Evolutionary conservation across 2,329 filamentous ascomycete genomes (phyloP), one percentile per base, ranked within the genome.

Genomic region (Diaporthe vexans): DNA sequence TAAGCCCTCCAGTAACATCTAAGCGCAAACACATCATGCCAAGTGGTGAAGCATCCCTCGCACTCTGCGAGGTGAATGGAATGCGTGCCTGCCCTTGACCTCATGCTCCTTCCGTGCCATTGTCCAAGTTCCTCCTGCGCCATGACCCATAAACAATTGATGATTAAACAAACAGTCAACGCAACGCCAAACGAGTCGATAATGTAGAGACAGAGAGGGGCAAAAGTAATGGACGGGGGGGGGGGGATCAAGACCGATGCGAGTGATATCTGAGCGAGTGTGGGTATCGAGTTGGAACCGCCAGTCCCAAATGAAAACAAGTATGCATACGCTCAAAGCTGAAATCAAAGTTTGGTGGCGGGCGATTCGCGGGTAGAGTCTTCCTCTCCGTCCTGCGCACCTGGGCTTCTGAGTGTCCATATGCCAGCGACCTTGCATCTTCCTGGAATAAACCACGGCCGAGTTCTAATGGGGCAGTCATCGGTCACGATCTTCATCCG

Each of bases 401-500:
- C 24, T 15, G 63, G 37, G 29, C 29, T 52, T 52, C n/a, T 19
- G 29, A 37, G 63, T 52, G 46, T 52, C 46, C 33, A 67, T 17
- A 5, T 52, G 46, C 46, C 46, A 52, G 46, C 46, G 15, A 19
- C 3, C 26, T 24, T 15, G 61, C 43, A 37, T 24, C 35, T 19
- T 52, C 26, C 48, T 52, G 43, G 9, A n/a, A 15, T 13, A 24
- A 52, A 29, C n/a, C 29, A n/a, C 33, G 21, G 26, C 29, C 35
- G 17, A n/a, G 19, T 33, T 24, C n/a, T 26, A 17, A 7, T 8
- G 13, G 11, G n/a, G 29, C 17, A 29, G 43, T 75, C 72, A 76
- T n/a, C 74, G 72, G 48, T 74, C 61, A 65, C 72, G 74, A 51
- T 76, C 74, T 24, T 76, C 72, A 26, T 76, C 72, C 19, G 69